Evolutionary conservation across 2,329 filamentous ascomycete genomes (phyloP), one percentile per base, ranked within the genome.

Genomic region (Ophiostoma angusticollis): DNA sequence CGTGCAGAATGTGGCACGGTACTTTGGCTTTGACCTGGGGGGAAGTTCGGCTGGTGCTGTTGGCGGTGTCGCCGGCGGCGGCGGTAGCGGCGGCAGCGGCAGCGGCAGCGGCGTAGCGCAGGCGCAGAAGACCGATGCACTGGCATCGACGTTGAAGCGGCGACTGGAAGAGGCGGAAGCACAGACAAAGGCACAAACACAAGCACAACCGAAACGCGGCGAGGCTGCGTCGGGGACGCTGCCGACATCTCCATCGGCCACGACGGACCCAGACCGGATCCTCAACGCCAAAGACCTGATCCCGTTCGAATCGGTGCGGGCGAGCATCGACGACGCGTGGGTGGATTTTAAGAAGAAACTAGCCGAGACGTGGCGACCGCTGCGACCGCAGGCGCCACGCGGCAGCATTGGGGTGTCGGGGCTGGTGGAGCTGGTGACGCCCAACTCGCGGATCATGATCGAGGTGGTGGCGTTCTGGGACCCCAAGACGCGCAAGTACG

Each of bases 391-490:
- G 2, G 68, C 70, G 0, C 66, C 63, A 5, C 58, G 66, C 9
- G 74, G 74, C 5, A 65, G 64, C 37, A 58, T 78, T 33, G 52
- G 58, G 2, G 60, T 78, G 1, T 66, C 66, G 13, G 74, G 74
- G 1, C 52, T 74, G 9, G 63, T 78, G 2, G 68, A 75, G 45
- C 41, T 77, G 2, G 58, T 65, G 29, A 61, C 68, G 2, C 52
- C 64, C 2, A 61, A 55, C 17, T 63, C 63, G 1, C 58, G 59
- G 35, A 51, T 76, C 39, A 61, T 64, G 3, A 56, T 76, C 11
- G 67, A 74, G 43, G 70, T 72, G 2, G 42, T 55, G 9, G 67
- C 62, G 2, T 72, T 65, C 54, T 78, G 70, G 54, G 64, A 78
- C 49, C 72, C 73, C 2, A 68, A 72, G 51, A 64, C 62, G 29